Percentiles rank a stretch among this genome's conserved stretches.
These are phyloP conservation scores for Aspergillus tanneri DNA, from an alignment of 2,329 filamentous ascomycete species.

Conservation along the genomic window DNA sequence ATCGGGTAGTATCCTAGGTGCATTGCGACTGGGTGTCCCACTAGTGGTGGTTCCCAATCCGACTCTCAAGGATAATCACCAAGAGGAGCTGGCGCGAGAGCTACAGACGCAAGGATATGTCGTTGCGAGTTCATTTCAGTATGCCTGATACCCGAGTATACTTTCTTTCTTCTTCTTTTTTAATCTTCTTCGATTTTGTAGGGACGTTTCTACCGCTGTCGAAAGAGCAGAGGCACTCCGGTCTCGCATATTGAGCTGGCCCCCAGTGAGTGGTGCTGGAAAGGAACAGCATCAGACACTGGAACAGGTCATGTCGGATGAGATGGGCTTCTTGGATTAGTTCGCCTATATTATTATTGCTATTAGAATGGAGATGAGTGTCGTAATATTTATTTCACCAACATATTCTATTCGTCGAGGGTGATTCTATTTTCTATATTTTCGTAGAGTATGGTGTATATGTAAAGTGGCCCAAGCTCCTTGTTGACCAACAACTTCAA, in stretches of 20 bases:
- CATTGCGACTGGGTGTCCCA: constrained; percentile 68
- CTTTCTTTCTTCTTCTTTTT: not conserved
- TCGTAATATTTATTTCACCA: no score
- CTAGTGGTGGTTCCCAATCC: constrained; percentile 90
- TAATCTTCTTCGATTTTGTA: constrained; percentile 27
- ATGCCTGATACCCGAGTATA: constrained; percentile 30
- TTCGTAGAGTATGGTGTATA: no score
- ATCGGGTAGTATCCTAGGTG: constrained; percentile 85
- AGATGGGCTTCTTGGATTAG: constrained; percentile 57
- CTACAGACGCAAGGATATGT: constrained; percentile 74
- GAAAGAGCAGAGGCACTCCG: constrained; percentile 50
- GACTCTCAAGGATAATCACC: constrained; percentile 81
- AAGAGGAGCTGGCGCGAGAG: constrained; percentile 78
- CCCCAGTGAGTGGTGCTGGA: constrained; percentile 48
- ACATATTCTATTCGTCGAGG: not conserved
- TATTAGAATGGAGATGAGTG: not conserved
- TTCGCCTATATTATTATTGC: not conserved
- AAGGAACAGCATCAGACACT: constrained; percentile 46
- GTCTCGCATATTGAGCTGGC: constrained; percentile 48
- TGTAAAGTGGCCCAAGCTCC: constrained; percentile 39
- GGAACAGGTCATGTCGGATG: constrained; percentile 56
- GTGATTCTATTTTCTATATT: constrained; percentile 2
- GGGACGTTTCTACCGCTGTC: constrained; percentile 50
- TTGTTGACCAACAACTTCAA: constrained; percentile 29
- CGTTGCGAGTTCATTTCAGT: constrained; percentile 68